Evolutionary conservation across 192 early-diverging fungal genomes (phyloP), one percentile per base, ranked within the genome.

Genomic region (Dimargaris xerosporica): DNA sequence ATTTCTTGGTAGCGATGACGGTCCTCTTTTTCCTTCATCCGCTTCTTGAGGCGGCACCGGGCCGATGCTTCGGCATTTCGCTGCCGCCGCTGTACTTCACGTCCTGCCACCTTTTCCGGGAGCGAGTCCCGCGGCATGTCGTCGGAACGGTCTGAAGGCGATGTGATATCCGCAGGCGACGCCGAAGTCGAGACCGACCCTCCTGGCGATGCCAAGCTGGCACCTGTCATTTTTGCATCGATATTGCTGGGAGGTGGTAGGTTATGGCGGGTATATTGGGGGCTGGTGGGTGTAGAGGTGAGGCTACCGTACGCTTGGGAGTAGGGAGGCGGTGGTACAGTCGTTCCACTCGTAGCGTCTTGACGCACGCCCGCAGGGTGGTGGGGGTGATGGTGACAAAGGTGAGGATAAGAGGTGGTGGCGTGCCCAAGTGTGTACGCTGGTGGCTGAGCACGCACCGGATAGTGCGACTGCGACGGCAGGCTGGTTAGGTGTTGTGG

Each of bases 11-110:
- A 42, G 1, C 56, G 56, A 7, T 42, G 7, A 19, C 15, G 28
- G 34, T 59, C 56, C 23, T 59, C 31, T 16, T 23, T 11, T 17
- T 59, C 56, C 31, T 59, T 59, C 10, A 39, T 16, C 23, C 56
- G 56, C 31, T 59, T 59, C 56, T 59, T 59, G 13, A 39, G 16
- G 23, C 56, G 56, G 41, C 56, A 59, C 29, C 56, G 10, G 56
- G 56, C 56, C 29, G 56, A 59, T 39, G 56, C 56, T 34, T 59
- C 56, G 17, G 56, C 56, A 34, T 59, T 59, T 1, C 56, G 56
- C 23, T 39, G 15, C 13, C 56, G 56, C 11, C 56, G 56, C n/a
- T n/a, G n/a, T n/a, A n/a, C n/a, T n/a, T n/a, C n/a, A n/a, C n/a
- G n/a, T 13, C 19, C 25, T 13, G 50, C 50, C 50, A 21, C 50